Base-by-base conservation (phyloP, 305 asterid genomes). In the Plantago rigida region DNA sequence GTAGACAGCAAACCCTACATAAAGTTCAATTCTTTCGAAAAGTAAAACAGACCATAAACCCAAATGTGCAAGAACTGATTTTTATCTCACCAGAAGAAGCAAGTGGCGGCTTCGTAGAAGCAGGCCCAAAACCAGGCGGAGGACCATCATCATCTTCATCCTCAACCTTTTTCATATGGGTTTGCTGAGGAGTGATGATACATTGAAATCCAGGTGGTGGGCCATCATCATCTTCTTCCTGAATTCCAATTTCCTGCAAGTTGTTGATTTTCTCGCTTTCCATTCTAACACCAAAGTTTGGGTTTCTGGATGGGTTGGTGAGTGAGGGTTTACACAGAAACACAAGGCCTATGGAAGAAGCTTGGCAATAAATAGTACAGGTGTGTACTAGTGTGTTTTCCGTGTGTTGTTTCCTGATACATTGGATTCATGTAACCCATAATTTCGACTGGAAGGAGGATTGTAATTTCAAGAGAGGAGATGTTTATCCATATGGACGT, bases 171-270 rank as follows among this genome's bases (percentile, higher is more conserved):
- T 57, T 51, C 22, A 61, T 52, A 19, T 47, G 68, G 13, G 63
- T 52, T 9, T 62, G 70, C 63, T 22, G 78, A 19, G 73, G 68
- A 41, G 76, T 34, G 36, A 73, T 71, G 63, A 83, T 67, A 60
- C 73, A 73, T 13, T 79, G 76, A 63, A 87, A 87, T 54, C 95
- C 95, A 68, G 97, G 97, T 11, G 94, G 95, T 4, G 95, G 94
- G 31, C 97, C 95, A 28, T 86, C 94, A 41, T 86, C 89, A 0
- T 79, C 90, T 0, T 79, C 94, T 1, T 79, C 65, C 60, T 51
- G 11, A 36, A 57, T 13, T 34, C 31, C 65, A 29, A 57, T 63
- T 56, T 62, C 60, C 28, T 51, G 45, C 67, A 70, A 66, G 51
- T 29, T 29, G 7, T 24, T 60, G 19, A 42, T 19, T 57, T 57